Base-by-base conservation (phyloP, 768 basidiomycete species). In the Suillus subaureus region DNA sequence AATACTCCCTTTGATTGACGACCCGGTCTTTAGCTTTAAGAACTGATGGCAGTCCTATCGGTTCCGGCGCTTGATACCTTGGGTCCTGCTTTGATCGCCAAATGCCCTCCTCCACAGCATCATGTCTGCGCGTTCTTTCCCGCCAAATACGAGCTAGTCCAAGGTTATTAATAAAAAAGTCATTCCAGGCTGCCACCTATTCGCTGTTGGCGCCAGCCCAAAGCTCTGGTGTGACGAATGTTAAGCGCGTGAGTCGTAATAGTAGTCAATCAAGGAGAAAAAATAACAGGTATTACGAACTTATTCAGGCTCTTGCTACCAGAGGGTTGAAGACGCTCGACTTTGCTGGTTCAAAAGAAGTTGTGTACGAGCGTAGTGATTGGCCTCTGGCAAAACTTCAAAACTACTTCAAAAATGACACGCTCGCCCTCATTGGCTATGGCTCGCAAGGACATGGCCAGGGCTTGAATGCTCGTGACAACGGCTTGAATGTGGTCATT, bases 351-450 rank as follows among this genome's bases (percentile, higher is more conserved):
- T 90, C 91, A 66, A 87, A 95, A 75, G 96, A 98, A 82, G 86
- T 87, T 67, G 93, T 98, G 58, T 98, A 96, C 75, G 96, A 98
- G 83, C 93, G 94, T 69, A 87, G 86, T 71, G 97, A 99, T 87
- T 99, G 97, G 97, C 97, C 97, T 43, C 82, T 97, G 67, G 89
- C 94, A 67, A 98, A 94, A 83, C 89, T 99, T 75, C 97, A 99
- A 79, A 94, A 98, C 78, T 99, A 97, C 87, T 97, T 99, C 87
- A 99, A 98, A 82, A 92, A 98, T 76, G 97, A 99, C 80, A 98
- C 96, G 69, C 93, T 99, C 64, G 97, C 97, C 67, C 89, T 99
- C 81, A 99, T 99, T 73, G 97, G 97, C 66, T 99, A 99, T 77
- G 97, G 97, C 67, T 99, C 97, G 12, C 95, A 97, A 82, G 96